A percentile compares a stretch with the other conserved stretches of the same genome.
These are phyloP conservation scores for Escallonia herrerae DNA, from an alignment of 129 eudicot species.

Conservation along the genomic window DNA sequence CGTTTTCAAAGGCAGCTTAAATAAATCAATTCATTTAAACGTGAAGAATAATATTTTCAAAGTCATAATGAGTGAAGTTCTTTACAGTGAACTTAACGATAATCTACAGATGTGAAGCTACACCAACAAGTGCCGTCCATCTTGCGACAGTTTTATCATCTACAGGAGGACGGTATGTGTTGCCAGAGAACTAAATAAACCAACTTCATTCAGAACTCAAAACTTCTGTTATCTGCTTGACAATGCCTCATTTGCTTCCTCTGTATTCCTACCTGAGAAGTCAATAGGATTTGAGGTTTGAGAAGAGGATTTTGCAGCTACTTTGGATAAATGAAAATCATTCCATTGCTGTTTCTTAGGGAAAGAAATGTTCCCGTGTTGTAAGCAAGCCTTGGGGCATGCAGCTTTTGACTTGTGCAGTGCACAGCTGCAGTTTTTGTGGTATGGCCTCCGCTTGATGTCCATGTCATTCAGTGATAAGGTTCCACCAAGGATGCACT, in stretches of 20 bases:
- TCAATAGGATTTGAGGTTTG: not conserved
- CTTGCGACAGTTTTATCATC: not conserved
- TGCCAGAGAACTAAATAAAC: not conserved
- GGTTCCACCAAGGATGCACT: slow-evolving; percentile 25
- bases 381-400: slow-evolving; percentile 10
- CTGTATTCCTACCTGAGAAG: not conserved
- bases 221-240: not conserved
- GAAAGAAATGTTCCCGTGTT: slow-evolving; percentile 11
- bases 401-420: slow-evolving; percentile 20
- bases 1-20: too few relatives aligned
- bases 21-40: too few relatives aligned
- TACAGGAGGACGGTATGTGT: not conserved
- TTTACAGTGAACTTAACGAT: not conserved
- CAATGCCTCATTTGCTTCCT: not conserved
- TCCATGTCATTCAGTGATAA: slow-evolving; percentile 27
- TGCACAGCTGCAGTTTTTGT: slow-evolving; percentile 39
- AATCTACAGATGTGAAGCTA: not conserved
- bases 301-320: slow-evolving; percentile 5
- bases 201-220: too few relatives aligned
- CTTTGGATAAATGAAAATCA: not conserved
- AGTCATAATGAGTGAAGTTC: too few relatives aligned
- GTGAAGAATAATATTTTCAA: too few relatives aligned
- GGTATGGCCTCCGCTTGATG: slow-evolving; percentile 34
- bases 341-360: slow-evolving; percentile 1
- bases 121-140: not conserved